phyloP scores from a whole-genome alignment of 2,329 filamentous ascomycete species.

The Zymoseptoria pseudotritici region DNA sequence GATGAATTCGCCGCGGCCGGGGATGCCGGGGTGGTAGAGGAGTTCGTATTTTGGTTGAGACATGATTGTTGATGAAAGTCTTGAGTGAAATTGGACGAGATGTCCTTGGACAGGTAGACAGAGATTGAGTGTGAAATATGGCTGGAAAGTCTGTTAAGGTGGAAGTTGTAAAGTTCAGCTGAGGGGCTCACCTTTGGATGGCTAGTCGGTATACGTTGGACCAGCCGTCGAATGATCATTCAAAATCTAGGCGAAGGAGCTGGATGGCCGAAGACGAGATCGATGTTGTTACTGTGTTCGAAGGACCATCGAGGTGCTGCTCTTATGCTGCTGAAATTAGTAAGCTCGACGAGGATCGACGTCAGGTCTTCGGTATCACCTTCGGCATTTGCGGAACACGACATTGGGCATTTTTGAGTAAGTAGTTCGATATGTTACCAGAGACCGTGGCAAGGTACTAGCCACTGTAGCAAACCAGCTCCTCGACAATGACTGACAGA shows the following conservation, averaged over 20 bases:
- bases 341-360: not conserved
- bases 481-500: no score
- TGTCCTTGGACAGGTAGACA: not conserved
- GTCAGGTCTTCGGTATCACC: not conserved
- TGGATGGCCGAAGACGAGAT: no score
- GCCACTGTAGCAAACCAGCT: no score
- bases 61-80: not conserved
- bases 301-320: not conserved
- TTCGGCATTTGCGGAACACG: not conserved
- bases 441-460: no score
- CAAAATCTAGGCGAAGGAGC: not conserved
- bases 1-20: conserved; percentile 67
- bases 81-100: not conserved
- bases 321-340: not conserved
- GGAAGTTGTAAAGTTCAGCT: not conserved
- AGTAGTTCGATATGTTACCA: no score
- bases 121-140: not conserved
- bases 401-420: no score
- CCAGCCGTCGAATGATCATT: not conserved
- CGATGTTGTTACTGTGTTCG: not conserved
- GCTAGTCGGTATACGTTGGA: not conserved
- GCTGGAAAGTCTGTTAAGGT: not conserved
- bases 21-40: conserved; percentile 64
- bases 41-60: conserved; percentile 28
- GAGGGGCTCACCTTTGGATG: not conserved